Base-by-base conservation (phyloP, 129 eudicot genomes). In the Calendula officinalis region DNA sequence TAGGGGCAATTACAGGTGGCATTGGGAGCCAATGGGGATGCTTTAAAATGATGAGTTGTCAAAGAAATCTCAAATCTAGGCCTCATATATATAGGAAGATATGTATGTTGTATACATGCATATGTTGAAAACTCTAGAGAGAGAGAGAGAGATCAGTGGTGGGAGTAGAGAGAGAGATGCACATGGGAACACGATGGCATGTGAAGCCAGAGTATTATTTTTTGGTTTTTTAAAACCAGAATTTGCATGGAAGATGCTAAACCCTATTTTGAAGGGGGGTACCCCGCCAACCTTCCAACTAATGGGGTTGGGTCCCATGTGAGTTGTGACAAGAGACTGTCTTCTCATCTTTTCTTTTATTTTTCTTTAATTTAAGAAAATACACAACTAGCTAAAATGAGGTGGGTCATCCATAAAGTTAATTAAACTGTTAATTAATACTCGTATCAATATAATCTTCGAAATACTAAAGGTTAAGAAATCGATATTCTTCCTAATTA, bases 111-210 rank as follows among this genome's bases (percentile, higher is more conserved):
- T 56, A 39, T 22, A 60, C 60, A 60, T 62, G 30, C 53, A 68
- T 69, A 55, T 27, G 52, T 56, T 45, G 67, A 43, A 68, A 51
- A 51, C 17, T 35, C 32, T 7, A 41, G 52, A 36, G 65, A 62
- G 74, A 44, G 43, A 44, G 41, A 44, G 49, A 39, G 46, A 48
- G 30, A 22, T 22, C 30, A 22, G 54, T 35, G 51, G 49, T 4
- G 63, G 73, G 59, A 69, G 47, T 33, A 50, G 62, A 62, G 62
- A 66, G 66, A 56, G 75, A 42, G 51, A 32, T 60, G 82, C 80
- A 79, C 82, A 83, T 83, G 89, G 82, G 50, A 49, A 79, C 70
- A 76, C 78, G 80, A 75, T 68, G 74, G 75, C 85, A 83, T 83
- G 85, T 80, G 77, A 70, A 67, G 66, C 58, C 68, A 66, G 69